A percentile compares a stretch with the other conserved stretches of the same genome.
Conservation (phyloP, 352 stramenopile genomes). For the Phytophthora macrochlamydospora region DNA sequence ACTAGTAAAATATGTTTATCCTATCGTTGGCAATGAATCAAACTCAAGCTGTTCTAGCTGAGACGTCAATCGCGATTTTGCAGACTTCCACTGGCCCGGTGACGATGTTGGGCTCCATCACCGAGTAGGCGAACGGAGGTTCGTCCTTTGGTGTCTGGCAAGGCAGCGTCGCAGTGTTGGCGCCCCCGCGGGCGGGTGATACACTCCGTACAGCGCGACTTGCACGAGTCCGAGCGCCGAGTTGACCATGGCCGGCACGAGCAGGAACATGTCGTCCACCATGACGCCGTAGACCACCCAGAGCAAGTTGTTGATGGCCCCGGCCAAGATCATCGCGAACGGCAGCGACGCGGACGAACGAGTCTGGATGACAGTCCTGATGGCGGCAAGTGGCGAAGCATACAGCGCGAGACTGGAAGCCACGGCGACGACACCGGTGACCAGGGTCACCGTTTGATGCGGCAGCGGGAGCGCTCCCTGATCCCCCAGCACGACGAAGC, state of each 20-base stretch:
- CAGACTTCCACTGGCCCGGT: slow-evolving; percentile 33
- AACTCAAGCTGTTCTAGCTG: not conserved
- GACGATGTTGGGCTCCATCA: slow-evolving; percentile 24
- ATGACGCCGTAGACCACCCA: slow-evolving; percentile 74
- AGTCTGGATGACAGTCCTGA: slow-evolving; percentile 57
- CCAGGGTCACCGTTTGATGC: slow-evolving; percentile 28
- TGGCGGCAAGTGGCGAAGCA: slow-evolving; percentile 60
- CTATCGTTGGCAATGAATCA: not conserved
- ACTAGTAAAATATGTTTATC: not conserved
- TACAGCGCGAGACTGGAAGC: slow-evolving; percentile 69
- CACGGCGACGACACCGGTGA: slow-evolving; percentile 52
- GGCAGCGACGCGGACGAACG: slow-evolving; percentile 64
- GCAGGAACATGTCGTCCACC: slow-evolving; percentile 58
- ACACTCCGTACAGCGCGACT: slow-evolving; percentile 65
- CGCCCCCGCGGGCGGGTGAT: slow-evolving; percentile 36
- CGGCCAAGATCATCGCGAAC: slow-evolving; percentile 65
- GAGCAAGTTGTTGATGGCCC: slow-evolving; percentile 73
- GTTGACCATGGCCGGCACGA: slow-evolving; percentile 59
- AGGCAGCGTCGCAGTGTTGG: slow-evolving; percentile 10
- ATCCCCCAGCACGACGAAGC: slow-evolving; percentile 56
- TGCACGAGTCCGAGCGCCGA: slow-evolving; percentile 54
- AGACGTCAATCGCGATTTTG: slow-evolving; percentile 39
- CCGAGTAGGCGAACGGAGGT: slow-evolving; percentile 22
- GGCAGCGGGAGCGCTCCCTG: slow-evolving; percentile 33
- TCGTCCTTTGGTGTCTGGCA: slow-evolving; percentile 28